Evolutionary conservation across 108 stramenopile species (phyloP).

Genomic region (Conticribra weissflogii): DNA sequence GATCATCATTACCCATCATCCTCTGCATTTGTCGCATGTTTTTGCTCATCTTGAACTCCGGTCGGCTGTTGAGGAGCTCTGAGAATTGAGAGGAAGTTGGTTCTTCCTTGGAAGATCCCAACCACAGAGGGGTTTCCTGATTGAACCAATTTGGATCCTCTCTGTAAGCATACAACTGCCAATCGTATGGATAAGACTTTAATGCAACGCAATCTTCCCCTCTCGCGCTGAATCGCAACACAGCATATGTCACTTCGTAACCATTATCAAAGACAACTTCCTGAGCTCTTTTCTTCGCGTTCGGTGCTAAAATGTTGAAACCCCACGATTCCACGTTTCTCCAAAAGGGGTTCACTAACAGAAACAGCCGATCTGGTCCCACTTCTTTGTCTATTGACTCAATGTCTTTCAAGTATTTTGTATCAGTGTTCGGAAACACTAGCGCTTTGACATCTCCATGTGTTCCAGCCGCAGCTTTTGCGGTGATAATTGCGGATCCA

Average conservation of each 20-base stretch:
- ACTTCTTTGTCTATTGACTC: constrained; percentile 53
- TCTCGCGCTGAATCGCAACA: constrained; percentile 59
- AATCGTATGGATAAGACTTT: constrained; percentile 87
- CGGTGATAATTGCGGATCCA: constrained; percentile 73
- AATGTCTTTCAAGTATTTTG: constrained; percentile 81
- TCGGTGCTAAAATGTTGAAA: constrained; percentile 79
- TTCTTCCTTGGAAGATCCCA: constrained; percentile 72
- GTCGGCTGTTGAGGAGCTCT: constrained; percentile 60
- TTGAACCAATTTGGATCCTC: constrained; percentile 70
- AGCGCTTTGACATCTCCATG: constrained; percentile 71
- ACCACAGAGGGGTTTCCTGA: constrained; percentile 53
- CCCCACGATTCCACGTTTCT: constrained; percentile 82
- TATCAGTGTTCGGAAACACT: constrained; percentile 85
- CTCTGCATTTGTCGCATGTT: constrained; percentile 84
- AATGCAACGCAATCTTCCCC: constrained; percentile 85
- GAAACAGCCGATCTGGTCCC: constrained; percentile 61
- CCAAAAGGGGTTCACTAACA: constrained; percentile 88
- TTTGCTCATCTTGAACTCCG: constrained; percentile 79
- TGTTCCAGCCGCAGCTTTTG: constrained; percentile 55
- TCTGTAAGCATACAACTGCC: constrained; percentile 83
- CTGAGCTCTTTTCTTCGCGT: constrained; percentile 73
- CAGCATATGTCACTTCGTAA: constrained; percentile 74
- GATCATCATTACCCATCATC: constrained; percentile 60
- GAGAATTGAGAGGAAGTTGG: constrained; percentile 65
- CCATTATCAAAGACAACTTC: constrained; percentile 69